phyloP scores from a whole-genome alignment of 2,329 filamentous ascomycete genomes.

The Rutstroemia sp. region DNA sequence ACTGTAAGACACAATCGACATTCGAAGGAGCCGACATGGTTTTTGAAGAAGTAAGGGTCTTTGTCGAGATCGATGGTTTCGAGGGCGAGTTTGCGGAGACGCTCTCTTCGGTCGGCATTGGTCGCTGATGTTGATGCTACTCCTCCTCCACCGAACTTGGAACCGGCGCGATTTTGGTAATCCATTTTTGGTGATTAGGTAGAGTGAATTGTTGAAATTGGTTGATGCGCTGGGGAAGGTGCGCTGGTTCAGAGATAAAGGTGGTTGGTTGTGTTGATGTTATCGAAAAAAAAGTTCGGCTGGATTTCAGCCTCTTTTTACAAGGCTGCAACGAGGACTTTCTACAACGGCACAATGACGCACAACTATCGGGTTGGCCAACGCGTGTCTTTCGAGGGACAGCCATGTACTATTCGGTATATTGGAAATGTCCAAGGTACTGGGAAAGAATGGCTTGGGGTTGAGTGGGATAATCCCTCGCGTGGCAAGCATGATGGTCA shows the following conservation, averaged over 20 bases:
- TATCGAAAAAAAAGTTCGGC: conserved; percentile 13
- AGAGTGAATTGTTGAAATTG: neutral
- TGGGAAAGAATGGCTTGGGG: conserved; percentile 66
- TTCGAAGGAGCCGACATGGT: conserved; percentile 96
- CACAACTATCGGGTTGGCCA: conserved; percentile 51
- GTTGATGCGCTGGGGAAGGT: neutral
- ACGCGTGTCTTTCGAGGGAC: conserved; percentile 70
- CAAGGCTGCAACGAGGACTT: conserved; percentile 10
- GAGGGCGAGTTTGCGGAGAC: conserved; percentile 93
- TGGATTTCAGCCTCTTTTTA: conserved; percentile 21
- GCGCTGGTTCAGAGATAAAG: neutral
- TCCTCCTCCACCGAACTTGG: conserved; percentile 95
- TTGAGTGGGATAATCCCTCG: conserved; percentile 88
- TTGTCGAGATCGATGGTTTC: conserved; percentile 99
- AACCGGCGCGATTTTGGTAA: conserved; percentile 87
- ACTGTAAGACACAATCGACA: conserved; percentile 95
- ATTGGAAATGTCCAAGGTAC: conserved; percentile 70
- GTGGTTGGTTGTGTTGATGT: neutral
- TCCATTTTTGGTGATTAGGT: conserved; percentile 42
- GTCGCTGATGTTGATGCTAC: conserved; percentile 89
- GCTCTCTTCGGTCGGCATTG: conserved; percentile 94
- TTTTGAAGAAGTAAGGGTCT: conserved; percentile 99
- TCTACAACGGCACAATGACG: conserved; percentile 14
- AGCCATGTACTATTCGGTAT: conserved; percentile 79
- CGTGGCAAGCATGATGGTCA: conserved; percentile 88